Base-by-base conservation (phyloP, 2,329 filamentous ascomycete species). In the Trichoderma guizhouense region DNA sequence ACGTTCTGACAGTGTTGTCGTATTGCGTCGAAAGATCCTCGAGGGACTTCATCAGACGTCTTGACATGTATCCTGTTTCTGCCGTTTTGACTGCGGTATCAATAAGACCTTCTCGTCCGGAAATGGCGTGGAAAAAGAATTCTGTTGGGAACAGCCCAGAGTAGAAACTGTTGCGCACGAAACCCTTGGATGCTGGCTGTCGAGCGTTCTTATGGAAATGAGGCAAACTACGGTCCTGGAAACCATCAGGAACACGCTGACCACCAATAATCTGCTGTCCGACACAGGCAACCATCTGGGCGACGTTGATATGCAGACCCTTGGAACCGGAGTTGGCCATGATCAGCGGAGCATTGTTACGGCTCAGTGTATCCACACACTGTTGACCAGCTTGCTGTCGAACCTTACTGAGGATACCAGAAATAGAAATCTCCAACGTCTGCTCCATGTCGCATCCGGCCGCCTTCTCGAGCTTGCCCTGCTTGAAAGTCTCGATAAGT, bases 1-100 rank as follows among this genome's bases (percentile, higher is more conserved):
- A 98, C 32, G 95, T 98, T 71, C 96, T 90, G 0, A 99, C 95
- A 0, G 96, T 99, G 77, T 97, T 90, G 77, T 99, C 96, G 77
- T 99, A 99, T 77, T 94, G 90, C 0, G 93, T 94, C 1, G 95
- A 97, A 3, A 98, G 84, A 85, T 99, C 96, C 80, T 99, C 96
- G 63, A 99, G 84, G 3, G 94, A 97, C 83, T 99, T 99, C 95
- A 99, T 99, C 79, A 99, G 82, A 76, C 96, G 91, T 83, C 96
- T 91, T 74, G 95, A 98, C 96, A 99, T 99, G 83, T 99, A 99
- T 75, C 96, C 96, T 12, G 96, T 99, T 82, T 99, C 96, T 68
- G 96, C 96, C 68, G 96, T 99, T 85, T 99, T 99, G 84, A 98
- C 96, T 73, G 96, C 96, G 2, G 96, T 99, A 88, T 99, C 96